Evolutionary conservation across 345 rosid species (phyloP).

Genomic region (Brassica carinata): DNA sequence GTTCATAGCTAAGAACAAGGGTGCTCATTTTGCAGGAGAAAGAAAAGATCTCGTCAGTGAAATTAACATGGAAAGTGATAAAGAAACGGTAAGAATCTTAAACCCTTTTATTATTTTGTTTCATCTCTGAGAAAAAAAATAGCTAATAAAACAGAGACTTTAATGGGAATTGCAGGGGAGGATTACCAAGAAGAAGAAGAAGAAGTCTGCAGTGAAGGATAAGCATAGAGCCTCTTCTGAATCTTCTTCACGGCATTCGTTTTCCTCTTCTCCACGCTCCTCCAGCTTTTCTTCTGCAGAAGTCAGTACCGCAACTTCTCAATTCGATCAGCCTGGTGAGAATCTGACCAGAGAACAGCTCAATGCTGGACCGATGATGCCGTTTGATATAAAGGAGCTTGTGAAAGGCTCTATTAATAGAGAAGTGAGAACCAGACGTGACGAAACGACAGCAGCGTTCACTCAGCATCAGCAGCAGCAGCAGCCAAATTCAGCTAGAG

Average conservation of each 20-base stretch:
- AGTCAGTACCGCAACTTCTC: slow-evolving; percentile 51
- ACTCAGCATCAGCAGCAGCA: slow-evolving; percentile 14
- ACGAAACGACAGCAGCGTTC: neutral
- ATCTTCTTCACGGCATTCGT: slow-evolving; percentile 63
- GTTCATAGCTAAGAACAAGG: slow-evolving; percentile 18
- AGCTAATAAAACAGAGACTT: slow-evolving; percentile 2
- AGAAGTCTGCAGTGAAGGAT: slow-evolving; percentile 48
- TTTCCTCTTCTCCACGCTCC: slow-evolving; percentile 75
- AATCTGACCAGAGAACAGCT: slow-evolving; percentile 42
- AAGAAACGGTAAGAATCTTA: slow-evolving; percentile 48
- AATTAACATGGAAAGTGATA: slow-evolving; percentile 41
- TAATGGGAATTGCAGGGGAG: slow-evolving; percentile 56
- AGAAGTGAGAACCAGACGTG: slow-evolving; percentile 50
- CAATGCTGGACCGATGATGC: slow-evolving; percentile 38
- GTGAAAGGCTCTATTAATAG: slow-evolving; percentile 69
- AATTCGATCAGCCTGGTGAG: slow-evolving; percentile 45
- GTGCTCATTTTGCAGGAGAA: slow-evolving; percentile 48
- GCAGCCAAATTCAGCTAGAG: slow-evolving; percentile 44
- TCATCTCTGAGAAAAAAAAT: neutral
- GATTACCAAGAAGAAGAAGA: slow-evolving; percentile 29
- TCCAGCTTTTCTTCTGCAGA: slow-evolving; percentile 72
- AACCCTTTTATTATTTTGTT: neutral
- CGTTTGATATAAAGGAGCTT: slow-evolving; percentile 52
- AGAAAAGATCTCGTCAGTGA: slow-evolving; percentile 43
- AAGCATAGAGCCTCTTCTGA: slow-evolving; percentile 65